phyloP scores from a whole-genome alignment of 768 basidiomycete species.

The Pisolithus orientalis region DNA sequence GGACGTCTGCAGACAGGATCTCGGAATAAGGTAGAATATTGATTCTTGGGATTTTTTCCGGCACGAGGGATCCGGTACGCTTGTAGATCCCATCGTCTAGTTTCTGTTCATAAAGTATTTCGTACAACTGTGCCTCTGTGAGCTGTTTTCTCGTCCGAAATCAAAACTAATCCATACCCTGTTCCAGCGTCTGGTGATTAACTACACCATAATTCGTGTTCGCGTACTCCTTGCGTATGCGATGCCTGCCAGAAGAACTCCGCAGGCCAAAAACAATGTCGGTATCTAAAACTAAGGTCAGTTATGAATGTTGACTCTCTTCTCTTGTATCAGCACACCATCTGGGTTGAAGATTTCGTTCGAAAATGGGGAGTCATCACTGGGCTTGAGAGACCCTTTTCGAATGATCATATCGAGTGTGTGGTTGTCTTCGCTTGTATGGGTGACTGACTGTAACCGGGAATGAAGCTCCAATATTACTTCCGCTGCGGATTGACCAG shows the following conservation, averaged over 20 bases:
- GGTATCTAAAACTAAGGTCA: slow-evolving; percentile 27
- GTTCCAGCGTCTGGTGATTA: slow-evolving; percentile 41
- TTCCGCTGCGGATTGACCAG: slow-evolving; percentile 45
- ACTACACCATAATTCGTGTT: slow-evolving; percentile 50
- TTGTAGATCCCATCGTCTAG: slow-evolving; percentile 36
- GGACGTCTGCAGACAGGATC: slow-evolving; percentile 26
- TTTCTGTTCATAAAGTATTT: slow-evolving; percentile 45
- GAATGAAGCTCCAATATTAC: slow-evolving; percentile 39
- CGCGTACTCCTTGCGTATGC: slow-evolving; percentile 38
- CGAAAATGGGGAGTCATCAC: slow-evolving; percentile 47
- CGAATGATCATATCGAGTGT: slow-evolving; percentile 46
- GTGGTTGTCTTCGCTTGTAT: slow-evolving; percentile 23
- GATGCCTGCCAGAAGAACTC: slow-evolving; percentile 29
- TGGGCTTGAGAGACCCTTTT: slow-evolving; percentile 43
- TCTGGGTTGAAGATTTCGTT: slow-evolving; percentile 52
- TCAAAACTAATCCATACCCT: slow-evolving; percentile 19
- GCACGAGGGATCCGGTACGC: slow-evolving; percentile 20
- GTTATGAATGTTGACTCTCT: neutral
- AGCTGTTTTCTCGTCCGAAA: neutral
- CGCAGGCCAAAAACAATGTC: slow-evolving; percentile 34
- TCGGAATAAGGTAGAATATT: slow-evolving; percentile 34
- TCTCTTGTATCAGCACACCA: slow-evolving; percentile 22
- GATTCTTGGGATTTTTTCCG: slow-evolving; percentile 22
- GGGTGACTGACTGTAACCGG: slow-evolving; percentile 30
- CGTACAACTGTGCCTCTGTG: slow-evolving; percentile 34